Evolutionary conservation across 495 filamentous ascomycete species (phyloP), one percentile per base, ranked within the genome.

Genomic region (Penicillium coffeae): DNA sequence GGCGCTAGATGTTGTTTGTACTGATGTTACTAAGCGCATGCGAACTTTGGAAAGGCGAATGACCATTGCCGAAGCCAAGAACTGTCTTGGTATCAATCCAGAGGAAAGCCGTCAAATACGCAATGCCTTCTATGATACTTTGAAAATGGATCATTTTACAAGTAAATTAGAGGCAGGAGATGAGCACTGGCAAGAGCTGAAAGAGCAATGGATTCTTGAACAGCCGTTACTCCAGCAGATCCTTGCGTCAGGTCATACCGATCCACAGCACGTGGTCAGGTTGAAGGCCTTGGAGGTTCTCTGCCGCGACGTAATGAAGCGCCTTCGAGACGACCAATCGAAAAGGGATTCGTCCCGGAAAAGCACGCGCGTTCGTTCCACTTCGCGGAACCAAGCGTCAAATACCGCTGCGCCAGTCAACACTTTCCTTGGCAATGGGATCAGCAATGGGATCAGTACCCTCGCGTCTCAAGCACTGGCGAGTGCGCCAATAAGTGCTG

Each of bases 11-110:
- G 77, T 88, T 20, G 81, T 93, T 19, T 88, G 85, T 56, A 83
- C 75, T n/a, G 86, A 91, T 63, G 86, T 91, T 39, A 89, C 86
- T 8, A 93, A 93, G 64, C 72, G 84, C 19, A 85, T 90, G 75
- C 75, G 88, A 33, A 84, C 76, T 1, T 45, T 79, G 21, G 75
- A 80, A 45, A 70, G 69, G n/a, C 68, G 73, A 21, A 81, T 91
- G 72, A 84, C 81, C 3, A 77, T 90, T 38, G 77, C 80, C 22
- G 84, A 89, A 50, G 86, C 86, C 15, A 90, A 89, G 58, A 84
- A 83, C 49, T 69, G 78, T 6, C 75, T 93, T 12, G 81, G 80
- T 2, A 68, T 91, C 52, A 87, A 91, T 50, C 88, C 88, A 0
- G 76, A 82, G 44, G 73, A 88, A 58, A 83, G 78, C 44, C 78